Base-by-base conservation (phyloP, 1,284 basidiomycete species). In the Sphaerobolus stellatus region DNA sequence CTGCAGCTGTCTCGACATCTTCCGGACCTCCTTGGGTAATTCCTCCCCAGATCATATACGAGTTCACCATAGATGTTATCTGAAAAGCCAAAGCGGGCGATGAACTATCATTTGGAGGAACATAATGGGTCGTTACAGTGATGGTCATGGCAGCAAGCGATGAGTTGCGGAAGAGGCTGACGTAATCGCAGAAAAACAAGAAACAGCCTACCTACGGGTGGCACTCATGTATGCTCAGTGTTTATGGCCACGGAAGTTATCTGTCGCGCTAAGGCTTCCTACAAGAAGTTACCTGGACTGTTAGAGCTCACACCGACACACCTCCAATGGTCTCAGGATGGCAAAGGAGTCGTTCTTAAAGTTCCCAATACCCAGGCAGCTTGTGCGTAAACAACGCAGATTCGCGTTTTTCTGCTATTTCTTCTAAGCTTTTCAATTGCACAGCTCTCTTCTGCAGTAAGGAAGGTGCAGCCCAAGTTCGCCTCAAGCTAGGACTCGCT, bases 21-120 rank as follows among this genome's bases (percentile, higher is more conserved):
- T 81, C 80, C 48, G 71, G 69, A 28, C 68, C 59, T 29, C 69
- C 71, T 31, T 79, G 76, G n/a, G 80, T 83, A 6, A 74, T 74
- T 2, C 90, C 90, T 40, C 88, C 75, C 91, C 91, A 94, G 44
- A 94, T 66, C 83, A 94, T 86, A 66, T 88, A 90, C 50, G 90
- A 89, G 63, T 83, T 81, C 30, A 81, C 79, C 34, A 93, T 70
- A 41, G 74, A 75, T 41, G 85, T 92, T 54, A 89, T 75, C 61
- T 90, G 87, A 55, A 92, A 71, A 8, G 76, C 81, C 56, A 92
- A 77, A 38, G 80, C 75, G 3, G 88, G 88, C 31, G 80, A 65
- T 16, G 73, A 72, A 45, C 71, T 66, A 56, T 80, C 77, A 22
- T 72, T 62, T 4, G 82, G 66, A 27, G 48, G 41, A 28, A 46